Conservation (phyloP, 345 rosid genomes). For the Mercurialis annua region DNA sequence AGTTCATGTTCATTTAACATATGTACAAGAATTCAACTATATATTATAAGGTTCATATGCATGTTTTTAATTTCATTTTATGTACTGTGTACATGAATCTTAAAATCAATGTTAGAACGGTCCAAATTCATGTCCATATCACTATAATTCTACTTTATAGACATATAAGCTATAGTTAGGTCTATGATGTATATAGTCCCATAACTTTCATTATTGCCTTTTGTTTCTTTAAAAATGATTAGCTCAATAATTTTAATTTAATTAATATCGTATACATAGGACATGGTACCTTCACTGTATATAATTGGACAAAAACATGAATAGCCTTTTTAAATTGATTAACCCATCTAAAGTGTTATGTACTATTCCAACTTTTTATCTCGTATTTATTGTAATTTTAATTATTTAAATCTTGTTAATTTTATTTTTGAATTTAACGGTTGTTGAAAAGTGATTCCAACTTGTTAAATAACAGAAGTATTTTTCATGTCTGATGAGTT, state of each 20-base stretch:
- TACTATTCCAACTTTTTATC: too few relatives aligned
- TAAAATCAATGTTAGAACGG: background rate
- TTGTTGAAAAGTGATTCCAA: too few relatives aligned
- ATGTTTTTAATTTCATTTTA: background rate
- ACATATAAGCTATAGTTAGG: background rate
- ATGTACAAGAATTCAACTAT: background rate
- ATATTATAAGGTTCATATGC: background rate
- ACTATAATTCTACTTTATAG: background rate
- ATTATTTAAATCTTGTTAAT: too few relatives aligned
- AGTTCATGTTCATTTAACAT: background rate
- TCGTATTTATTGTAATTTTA: too few relatives aligned
- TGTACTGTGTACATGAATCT: constrained; percentile 10
- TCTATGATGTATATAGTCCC: background rate
- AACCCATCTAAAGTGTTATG: too few relatives aligned
- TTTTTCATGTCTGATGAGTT: too few relatives aligned
- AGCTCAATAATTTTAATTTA: background rate
- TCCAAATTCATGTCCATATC: constrained; percentile 2
- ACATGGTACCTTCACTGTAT: background rate
- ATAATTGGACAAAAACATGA: background rate
- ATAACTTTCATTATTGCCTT: background rate
- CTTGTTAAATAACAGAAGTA: too few relatives aligned
- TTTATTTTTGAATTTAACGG: too few relatives aligned
- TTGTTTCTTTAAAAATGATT: background rate
- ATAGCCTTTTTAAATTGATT: background rate
- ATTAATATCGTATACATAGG: too few relatives aligned